Evolutionary conservation across 805 yeast species (phyloP).

Genomic region (Pichia rugopelliculosa): DNA sequence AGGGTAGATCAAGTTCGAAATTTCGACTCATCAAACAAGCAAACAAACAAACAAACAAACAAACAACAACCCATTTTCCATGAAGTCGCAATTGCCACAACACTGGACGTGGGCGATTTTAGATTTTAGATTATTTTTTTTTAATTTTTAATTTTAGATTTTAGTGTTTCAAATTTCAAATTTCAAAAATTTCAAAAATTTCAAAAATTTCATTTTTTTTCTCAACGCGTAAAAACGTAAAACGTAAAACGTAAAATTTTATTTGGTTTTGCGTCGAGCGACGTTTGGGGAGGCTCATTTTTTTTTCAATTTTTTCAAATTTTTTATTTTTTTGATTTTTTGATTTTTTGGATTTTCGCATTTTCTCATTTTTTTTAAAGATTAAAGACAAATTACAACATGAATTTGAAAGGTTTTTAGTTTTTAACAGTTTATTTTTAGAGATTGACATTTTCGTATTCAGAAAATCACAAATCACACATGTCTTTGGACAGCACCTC

Average conservation of each 20-base stretch:
- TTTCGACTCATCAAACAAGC: no score
- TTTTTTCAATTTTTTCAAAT: no score
- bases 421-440: no score
- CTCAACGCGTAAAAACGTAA: no score
- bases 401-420: no score
- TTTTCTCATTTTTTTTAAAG: background rate
- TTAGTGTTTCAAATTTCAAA: background rate
- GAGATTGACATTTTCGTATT: background rate
- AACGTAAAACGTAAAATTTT: no score
- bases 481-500: background rate
- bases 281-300: background rate
- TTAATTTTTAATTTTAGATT: no score
- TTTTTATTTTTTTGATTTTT: background rate
- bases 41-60: background rate
- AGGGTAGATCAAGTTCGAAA: no score
- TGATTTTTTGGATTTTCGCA: background rate
- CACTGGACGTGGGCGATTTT: background rate
- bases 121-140: no score
- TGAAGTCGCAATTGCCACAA: no score
- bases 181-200: background rate
- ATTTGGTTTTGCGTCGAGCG: background rate
- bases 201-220: background rate
- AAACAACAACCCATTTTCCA: background rate
- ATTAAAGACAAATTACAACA: no score
- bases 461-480: background rate